Evolutionary conservation across 345 rosid species (phyloP).

Genomic region (Populus pruinosa): DNA sequence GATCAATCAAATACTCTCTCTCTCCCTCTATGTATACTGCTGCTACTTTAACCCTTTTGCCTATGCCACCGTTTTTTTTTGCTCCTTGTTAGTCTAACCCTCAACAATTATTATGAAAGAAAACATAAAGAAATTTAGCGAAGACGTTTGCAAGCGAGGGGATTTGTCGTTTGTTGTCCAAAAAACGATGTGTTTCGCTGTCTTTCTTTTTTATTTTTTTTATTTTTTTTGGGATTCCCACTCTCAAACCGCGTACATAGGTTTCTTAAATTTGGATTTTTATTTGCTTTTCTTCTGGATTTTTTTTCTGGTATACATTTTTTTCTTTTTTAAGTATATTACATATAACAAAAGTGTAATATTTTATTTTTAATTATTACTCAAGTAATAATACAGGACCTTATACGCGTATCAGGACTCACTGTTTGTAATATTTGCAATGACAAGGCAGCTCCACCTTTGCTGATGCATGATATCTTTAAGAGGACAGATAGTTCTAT

Average conservation of each 20-base stretch:
- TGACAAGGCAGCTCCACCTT: too few species aligned
- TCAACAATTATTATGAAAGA: constrained; percentile 1
- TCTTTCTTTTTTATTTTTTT: background rate
- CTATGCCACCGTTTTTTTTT: constrained; percentile 1
- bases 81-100: background rate
- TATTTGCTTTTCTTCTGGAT: too few species aligned
- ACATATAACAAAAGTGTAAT: background rate
- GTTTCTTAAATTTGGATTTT: background rate
- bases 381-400: too few species aligned
- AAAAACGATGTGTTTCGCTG: constrained; percentile 10
- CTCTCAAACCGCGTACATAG: constrained; percentile 3
- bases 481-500: too few species aligned
- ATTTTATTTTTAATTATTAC: too few species aligned
- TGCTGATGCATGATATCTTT: too few species aligned
- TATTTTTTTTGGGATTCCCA: constrained; percentile 7
- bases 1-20: background rate
- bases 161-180: background rate
- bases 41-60: background rate
- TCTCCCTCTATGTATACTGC: background rate
- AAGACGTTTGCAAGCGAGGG: constrained; percentile 8
- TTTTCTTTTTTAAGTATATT: background rate
- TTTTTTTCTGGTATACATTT: background rate
- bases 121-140: background rate
- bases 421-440: too few species aligned
- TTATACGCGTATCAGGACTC: too few species aligned